phyloP scores from a whole-genome alignment of 345 rosid genomes.

The Gynandropsis gynandra region DNA sequence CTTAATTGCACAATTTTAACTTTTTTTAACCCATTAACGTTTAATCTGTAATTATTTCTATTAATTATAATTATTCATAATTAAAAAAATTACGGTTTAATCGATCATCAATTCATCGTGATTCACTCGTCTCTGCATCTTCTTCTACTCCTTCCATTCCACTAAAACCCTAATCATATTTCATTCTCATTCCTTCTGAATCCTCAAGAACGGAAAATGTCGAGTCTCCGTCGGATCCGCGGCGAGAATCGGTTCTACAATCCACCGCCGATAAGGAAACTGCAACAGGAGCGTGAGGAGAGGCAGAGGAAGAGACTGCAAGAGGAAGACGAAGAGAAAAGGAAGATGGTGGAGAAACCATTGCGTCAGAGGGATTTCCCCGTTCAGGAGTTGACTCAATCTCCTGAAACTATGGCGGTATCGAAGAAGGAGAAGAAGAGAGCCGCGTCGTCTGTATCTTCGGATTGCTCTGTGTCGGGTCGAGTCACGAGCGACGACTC shows the following conservation, averaged over 20 bases:
- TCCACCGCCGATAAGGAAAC: conserved; percentile 40
- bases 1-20: too few relatives aligned
- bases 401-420: background rate
- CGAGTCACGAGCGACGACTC: conserved; percentile 18
- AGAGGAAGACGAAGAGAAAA: conserved; percentile 22
- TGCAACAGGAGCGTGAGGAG: conserved; percentile 24
- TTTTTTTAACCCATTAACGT: too few relatives aligned
- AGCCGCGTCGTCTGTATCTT: conserved; percentile 18
- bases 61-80: too few relatives aligned
- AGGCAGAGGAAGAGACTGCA: conserved; percentile 28
- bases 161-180: too few relatives aligned
- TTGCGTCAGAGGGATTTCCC: conserved; percentile 4
- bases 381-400: background rate
- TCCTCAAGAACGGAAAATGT: conserved; percentile 15
- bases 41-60: too few relatives aligned
- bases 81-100: too few relatives aligned
- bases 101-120: too few relatives aligned
- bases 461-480: conserved; percentile 35
- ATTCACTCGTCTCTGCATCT: too few relatives aligned
- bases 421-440: conserved; percentile 22
- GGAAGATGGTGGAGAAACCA: conserved; percentile 10
- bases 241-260: conserved; percentile 49
- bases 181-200: background rate
- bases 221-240: conserved; percentile 28
- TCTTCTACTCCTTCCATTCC: too few relatives aligned